These are phyloP conservation scores for Paecilomyces dactylethromorphus DNA, from an alignment of 2,329 filamentous ascomycete genomes.

Conservation along the genomic window DNA sequence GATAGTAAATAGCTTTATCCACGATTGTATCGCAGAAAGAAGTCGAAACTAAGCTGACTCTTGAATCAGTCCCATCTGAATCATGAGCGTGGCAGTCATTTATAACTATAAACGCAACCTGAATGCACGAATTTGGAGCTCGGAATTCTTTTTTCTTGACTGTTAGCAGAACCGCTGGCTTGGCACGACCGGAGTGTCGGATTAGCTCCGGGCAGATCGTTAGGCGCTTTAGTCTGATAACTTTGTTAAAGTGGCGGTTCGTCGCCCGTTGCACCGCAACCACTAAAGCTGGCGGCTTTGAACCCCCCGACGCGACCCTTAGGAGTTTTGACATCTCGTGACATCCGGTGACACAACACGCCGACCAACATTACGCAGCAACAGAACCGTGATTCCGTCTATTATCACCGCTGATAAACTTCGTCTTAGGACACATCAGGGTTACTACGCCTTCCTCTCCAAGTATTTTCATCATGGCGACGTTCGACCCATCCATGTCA, in stretches of 20 bases:
- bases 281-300: constrained; percentile 2
- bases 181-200: background rate
- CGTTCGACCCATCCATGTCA: constrained; percentile 52
- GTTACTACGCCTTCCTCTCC: background rate
- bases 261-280: constrained; percentile 24
- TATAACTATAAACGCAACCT: background rate
- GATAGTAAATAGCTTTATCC: constrained; percentile 13
- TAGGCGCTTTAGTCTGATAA: background rate
- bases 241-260: background rate
- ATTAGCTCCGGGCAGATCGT: background rate
- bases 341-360: background rate
- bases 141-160: background rate
- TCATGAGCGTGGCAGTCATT: background rate
- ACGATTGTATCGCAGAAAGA: constrained; percentile 4
- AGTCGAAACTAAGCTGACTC: background rate
- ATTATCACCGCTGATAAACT: constrained; percentile 4
- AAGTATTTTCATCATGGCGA: background rate
- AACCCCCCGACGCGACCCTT: background rate
- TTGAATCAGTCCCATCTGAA: background rate
- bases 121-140: background rate
- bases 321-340: background rate
- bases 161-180: background rate
- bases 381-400: background rate
- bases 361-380: background rate
- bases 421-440: constrained; percentile 7